Evolutionary conservation across 2,329 filamentous ascomycete genomes (phyloP).

Genomic region (Cercospora brassicicola): DNA sequence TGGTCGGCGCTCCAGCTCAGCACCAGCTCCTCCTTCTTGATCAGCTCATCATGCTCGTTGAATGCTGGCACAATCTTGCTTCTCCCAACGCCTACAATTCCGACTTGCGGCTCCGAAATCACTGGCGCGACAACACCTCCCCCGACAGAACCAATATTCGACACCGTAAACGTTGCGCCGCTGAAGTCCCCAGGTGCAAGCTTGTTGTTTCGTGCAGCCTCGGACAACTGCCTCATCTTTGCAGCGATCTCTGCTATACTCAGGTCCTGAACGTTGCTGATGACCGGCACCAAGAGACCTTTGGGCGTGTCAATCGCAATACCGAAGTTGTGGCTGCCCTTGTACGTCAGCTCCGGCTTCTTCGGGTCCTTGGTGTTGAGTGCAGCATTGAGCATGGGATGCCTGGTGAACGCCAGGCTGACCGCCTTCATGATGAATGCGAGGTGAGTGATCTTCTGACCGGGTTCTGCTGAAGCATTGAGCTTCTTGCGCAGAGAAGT

Average conservation of each 20-base stretch:
- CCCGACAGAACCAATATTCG: conserved; percentile 93
- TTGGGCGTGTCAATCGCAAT: conserved; percentile 90
- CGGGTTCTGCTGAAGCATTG: conserved; percentile 55
- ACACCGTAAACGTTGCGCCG: conserved; percentile 90
- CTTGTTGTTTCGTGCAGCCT: conserved; percentile 71
- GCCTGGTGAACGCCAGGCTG: conserved; percentile 76
- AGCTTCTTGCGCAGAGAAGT: conserved; percentile 70
- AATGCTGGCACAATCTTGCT: conserved; percentile 82
- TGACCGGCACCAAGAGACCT: conserved; percentile 86
- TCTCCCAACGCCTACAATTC: conserved; percentile 84
- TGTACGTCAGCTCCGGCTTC: conserved; percentile 75
- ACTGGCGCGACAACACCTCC: conserved; percentile 90
- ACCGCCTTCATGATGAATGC: conserved; percentile 96
- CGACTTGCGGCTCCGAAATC: conserved; percentile 85
- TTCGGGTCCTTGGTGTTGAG: conserved; percentile 64
- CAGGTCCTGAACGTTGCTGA: conserved; percentile 75
- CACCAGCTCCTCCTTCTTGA: conserved; percentile 77
- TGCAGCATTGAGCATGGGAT: conserved; percentile 83
- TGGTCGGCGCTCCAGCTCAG: conserved; percentile 98
- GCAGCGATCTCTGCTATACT: conserved; percentile 76
- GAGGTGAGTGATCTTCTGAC: conserved; percentile 76
- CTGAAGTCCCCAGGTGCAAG: conserved; percentile 72
- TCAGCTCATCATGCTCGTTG: conserved; percentile 55
- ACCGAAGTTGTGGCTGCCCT: conserved; percentile 88
- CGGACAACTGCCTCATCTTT: conserved; percentile 72